Evolutionary conservation across 2,329 filamentous ascomycete species (phyloP), one percentile per base, ranked within the genome.

Genomic region (Plenodomus biglobosus): DNA sequence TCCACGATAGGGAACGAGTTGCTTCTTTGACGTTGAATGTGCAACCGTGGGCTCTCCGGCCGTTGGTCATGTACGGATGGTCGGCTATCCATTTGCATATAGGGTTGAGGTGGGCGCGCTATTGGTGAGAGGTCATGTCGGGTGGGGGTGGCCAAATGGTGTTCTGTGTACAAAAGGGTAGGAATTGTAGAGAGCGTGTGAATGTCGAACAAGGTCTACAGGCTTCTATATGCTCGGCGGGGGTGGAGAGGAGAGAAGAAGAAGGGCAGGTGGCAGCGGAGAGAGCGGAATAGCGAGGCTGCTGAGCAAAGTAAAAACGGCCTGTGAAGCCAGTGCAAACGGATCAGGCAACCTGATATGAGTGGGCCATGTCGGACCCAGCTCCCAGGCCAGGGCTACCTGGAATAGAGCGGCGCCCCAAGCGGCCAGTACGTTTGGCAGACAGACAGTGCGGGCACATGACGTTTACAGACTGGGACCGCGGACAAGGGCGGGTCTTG

Each of bases 1-100:
- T 71, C 66, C 8, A 66, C 52, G 22, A 71, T 63, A 8, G 69
- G 68, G 11, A 70, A 51, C 2, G 69, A 72, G 41, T 70, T 71
- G 52, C 68, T 72, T 52, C 69, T 53, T 22, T 70, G 56, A 44
- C 69, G 61, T n/a, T 61, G 42, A 4, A 57, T 53, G 40, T 37
- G 52, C 19, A 62, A 61, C 22, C 67, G 61, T 10, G 55, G 53
- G 48, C 58, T 62, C 17, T 47, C 30, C 11, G 49, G n/a, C 42
- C 50, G 53, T 8, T 51, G 37, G n/a, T 48, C 50, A 16, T 58
- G 58, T 7, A 61, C 55, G 16, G 63, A 61, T 38, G 61, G 61
- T 52, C 58, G 65, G 15, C 53, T 55, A 40, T 68, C 53, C 63
- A 70, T 71, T 41, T 56, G 38, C 42, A 46, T 51, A 46, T 20